These are phyloP conservation scores for Fusarium transvaalense DNA, from an alignment of 2,329 filamentous ascomycete genomes.

Conservation along the genomic window DNA sequence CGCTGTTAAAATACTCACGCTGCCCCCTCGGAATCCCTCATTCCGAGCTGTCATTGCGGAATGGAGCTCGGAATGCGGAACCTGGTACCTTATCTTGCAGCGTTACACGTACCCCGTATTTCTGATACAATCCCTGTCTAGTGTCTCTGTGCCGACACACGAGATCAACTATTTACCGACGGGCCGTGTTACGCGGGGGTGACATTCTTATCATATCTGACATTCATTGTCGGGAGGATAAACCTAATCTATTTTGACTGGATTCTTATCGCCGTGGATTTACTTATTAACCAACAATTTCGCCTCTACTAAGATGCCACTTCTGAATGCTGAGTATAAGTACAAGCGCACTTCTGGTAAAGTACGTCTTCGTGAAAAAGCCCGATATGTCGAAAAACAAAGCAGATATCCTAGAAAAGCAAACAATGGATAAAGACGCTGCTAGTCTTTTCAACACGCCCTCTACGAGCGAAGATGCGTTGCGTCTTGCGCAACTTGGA, in stretches of 20 bases:
- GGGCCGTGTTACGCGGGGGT: background rate
- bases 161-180: constrained; percentile 2
- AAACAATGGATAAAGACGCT: constrained; percentile 15
- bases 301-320: background rate
- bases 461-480: constrained; percentile 22
- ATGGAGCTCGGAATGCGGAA: constrained; percentile 17
- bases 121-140: constrained; percentile 20
- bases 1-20: constrained; percentile 10
- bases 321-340: background rate
- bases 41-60: constrained; percentile 13
- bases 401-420: background rate
- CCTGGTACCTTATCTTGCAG: too few species aligned
- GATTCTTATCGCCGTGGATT: background rate
- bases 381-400: background rate
- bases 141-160: background rate
- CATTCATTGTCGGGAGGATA: too few species aligned
- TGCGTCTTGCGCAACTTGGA: constrained; percentile 48
- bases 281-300: background rate
- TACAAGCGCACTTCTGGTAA: background rate
- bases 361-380: background rate
- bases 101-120: constrained; percentile 4
- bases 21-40: background rate
- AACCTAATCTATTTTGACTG: too few species aligned
- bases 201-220: background rate
- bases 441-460: background rate